These are phyloP conservation scores for Verticillium zaregamsianum DNA, from an alignment of 2,329 filamentous ascomycete genomes.

Conservation along the genomic window DNA sequence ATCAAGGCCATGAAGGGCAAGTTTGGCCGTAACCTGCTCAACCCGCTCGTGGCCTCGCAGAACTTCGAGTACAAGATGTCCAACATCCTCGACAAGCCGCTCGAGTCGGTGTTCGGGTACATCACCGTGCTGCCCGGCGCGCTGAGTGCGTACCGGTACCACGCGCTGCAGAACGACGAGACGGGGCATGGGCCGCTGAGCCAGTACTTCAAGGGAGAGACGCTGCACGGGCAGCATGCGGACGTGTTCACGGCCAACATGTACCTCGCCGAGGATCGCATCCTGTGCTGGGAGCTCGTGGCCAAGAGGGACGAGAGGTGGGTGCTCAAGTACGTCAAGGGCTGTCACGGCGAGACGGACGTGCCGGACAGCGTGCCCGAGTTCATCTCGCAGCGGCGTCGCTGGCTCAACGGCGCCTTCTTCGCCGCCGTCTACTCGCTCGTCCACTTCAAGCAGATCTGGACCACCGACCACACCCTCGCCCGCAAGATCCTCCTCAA, in stretches of 20 bases:
- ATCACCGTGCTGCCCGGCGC: slow-evolving; percentile 96
- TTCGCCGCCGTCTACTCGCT: slow-evolving; percentile 98
- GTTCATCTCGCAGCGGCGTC: slow-evolving; percentile 91
- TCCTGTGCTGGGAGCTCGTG: slow-evolving; percentile 90
- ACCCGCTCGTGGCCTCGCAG: slow-evolving; percentile 91
- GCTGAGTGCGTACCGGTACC: slow-evolving; percentile 90
- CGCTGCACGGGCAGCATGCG: slow-evolving; percentile 89
- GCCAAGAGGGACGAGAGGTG: slow-evolving; percentile 92
- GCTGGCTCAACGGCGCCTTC: slow-evolving; percentile 98
- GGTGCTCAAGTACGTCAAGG: slow-evolving; percentile 98
- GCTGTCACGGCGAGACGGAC: slow-evolving; percentile 94
- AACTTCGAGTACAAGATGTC: slow-evolving; percentile 99
- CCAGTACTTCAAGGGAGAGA: slow-evolving; percentile 99
- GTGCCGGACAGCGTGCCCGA: slow-evolving; percentile 93
- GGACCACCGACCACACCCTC: slow-evolving; percentile 86
- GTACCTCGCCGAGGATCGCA: slow-evolving; percentile 87
- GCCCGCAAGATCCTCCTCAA: slow-evolving; percentile 87
- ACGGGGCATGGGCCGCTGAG: slow-evolving; percentile 92
- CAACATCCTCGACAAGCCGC: slow-evolving; percentile 94
- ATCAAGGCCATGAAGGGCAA: slow-evolving; percentile 97
- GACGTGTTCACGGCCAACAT: slow-evolving; percentile 98
- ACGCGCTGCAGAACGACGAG: slow-evolving; percentile 93
- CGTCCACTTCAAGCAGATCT: slow-evolving; percentile 90
- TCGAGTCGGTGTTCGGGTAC: slow-evolving; percentile 96
- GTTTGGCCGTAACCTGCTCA: slow-evolving; percentile 76